Evolutionary conservation across 106 monocot genomes (phyloP).

Genomic region (Ottelia alismoides): DNA sequence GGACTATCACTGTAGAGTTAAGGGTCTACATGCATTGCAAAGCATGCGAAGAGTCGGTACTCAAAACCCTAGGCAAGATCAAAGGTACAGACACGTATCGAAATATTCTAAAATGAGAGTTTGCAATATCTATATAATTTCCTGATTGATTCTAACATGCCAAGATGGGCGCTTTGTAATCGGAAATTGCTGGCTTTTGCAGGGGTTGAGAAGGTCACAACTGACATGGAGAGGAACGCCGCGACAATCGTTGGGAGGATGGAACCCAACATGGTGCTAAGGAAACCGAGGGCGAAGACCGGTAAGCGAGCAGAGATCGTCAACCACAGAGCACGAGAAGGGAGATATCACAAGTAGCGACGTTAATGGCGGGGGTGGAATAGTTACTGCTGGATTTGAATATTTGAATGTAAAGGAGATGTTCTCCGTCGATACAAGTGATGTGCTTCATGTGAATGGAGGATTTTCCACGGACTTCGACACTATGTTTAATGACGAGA

Average conservation of each 20-base stretch:
- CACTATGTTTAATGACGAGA: no score
- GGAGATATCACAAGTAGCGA: no score
- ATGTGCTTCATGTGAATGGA: no score
- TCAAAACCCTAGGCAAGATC: slow-evolving; percentile 15
- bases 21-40: slow-evolving; percentile 68
- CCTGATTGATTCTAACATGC: no score
- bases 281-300: slow-evolving; percentile 35
- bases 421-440: no score
- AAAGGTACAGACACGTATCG: slow-evolving; percentile 14
- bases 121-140: background rate
- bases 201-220: slow-evolving; percentile 39
- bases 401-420: no score
- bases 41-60: slow-evolving; percentile 44
- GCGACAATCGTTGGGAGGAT: slow-evolving; percentile 27
- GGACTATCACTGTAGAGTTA: slow-evolving; percentile 22
- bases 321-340: background rate
- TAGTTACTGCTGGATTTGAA: no score
- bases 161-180: no score
- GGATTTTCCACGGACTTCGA: no score
- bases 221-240: slow-evolving; percentile 32
- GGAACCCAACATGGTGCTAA: slow-evolving; percentile 33
- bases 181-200: background rate
- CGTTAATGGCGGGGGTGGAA: background rate
- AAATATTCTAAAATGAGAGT: background rate
- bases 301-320: slow-evolving; percentile 41